phyloP scores from a whole-genome alignment of 306 rosid genomes.

The Benincasa hispida region DNA sequence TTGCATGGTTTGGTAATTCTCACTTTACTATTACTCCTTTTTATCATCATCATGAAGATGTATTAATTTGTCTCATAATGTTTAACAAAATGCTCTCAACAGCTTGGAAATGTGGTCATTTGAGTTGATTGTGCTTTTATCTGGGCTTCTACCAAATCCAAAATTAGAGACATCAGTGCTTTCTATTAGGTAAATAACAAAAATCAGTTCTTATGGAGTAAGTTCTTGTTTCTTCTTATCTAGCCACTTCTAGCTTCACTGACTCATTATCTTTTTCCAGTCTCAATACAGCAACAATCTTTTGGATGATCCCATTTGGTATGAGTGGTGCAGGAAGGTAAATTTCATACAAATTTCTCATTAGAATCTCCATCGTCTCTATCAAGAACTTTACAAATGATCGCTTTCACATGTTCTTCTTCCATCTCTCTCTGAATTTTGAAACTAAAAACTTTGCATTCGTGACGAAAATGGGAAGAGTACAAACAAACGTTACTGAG shows the following conservation, averaged over 20 bases:
- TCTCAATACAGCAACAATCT: constrained; percentile 40
- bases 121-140: constrained; percentile 50
- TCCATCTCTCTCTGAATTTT: background rate
- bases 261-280: constrained; percentile 19
- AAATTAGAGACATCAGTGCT: constrained; percentile 51
- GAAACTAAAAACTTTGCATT: background rate
- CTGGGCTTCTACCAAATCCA: constrained; percentile 67
- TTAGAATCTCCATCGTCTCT: background rate
- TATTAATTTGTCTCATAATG: background rate
- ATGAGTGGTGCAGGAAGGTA: constrained; percentile 69
- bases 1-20: constrained; percentile 61
- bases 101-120: constrained; percentile 63
- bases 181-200: constrained; percentile 41
- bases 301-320: constrained; percentile 76
- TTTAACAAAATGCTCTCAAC: constrained; percentile 4
- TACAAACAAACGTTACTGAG: background rate
- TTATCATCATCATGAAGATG: background rate
- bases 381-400: background rate
- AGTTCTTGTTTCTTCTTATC: background rate
- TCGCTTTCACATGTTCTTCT: background rate
- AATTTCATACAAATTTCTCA: background rate
- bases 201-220: background rate
- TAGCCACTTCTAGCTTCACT: background rate
- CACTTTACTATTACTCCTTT: background rate
- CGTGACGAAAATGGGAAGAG: background rate